Conservation (phyloP, 805 yeast species). For the Wickerhamiella kurtzmanii region DNA sequence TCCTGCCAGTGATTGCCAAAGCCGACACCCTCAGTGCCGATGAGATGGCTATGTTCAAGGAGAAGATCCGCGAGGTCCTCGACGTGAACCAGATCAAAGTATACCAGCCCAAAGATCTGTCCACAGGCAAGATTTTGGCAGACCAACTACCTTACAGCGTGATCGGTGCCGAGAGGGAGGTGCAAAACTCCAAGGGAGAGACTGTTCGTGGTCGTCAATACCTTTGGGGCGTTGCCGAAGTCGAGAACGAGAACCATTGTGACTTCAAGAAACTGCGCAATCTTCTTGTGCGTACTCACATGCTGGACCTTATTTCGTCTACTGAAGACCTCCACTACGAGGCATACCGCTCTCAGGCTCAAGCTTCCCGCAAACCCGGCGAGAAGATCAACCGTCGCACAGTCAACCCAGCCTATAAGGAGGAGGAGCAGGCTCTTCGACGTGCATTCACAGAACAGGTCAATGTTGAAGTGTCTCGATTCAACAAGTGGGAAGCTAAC, state of each 20-base stretch:
- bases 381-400: slow-evolving; percentile 26
- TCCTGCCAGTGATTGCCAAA: slow-evolving; percentile 71
- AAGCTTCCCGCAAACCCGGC: slow-evolving; percentile 36
- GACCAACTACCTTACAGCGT: slow-evolving; percentile 54
- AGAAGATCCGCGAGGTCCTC: slow-evolving; percentile 37
- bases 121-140: slow-evolving; percentile 19
- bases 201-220: slow-evolving; percentile 62
- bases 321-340: slow-evolving; percentile 66
- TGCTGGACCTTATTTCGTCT: slow-evolving; percentile 64
- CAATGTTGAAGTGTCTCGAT: slow-evolving; percentile 90
- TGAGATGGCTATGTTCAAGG: slow-evolving; percentile 45
- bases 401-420: slow-evolving; percentile 86
- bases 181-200: slow-evolving; percentile 32
- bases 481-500: slow-evolving; percentile 97
- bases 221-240: slow-evolving; percentile 78
- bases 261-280: slow-evolving; percentile 58
- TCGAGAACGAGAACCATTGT: slow-evolving; percentile 63
- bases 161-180: slow-evolving; percentile 49
- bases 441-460: slow-evolving; percentile 93
- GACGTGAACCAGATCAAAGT: slow-evolving; percentile 42
- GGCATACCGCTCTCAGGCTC: slow-evolving; percentile 45
- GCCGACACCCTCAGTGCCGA: slow-evolving; percentile 56
- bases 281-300: slow-evolving; percentile 50
- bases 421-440: slow-evolving; percentile 89
- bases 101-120: slow-evolving; percentile 33